These are phyloP conservation scores for Cornus kousa DNA, from an alignment of 148 eudicot species.

Conservation along the genomic window DNA sequence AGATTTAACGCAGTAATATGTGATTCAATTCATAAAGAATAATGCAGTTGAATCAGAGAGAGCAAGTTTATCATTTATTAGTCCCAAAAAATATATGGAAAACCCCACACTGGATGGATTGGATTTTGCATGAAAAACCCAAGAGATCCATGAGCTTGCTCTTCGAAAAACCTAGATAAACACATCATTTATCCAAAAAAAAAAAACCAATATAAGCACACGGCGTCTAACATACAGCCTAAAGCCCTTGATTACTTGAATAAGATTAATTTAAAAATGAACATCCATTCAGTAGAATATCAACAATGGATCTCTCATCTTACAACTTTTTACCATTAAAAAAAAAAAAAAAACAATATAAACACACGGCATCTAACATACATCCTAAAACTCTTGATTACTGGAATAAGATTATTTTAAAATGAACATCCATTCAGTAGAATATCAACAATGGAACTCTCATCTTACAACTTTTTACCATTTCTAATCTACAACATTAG, in stretches of 20 bases:
- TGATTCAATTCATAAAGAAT: too few relatives aligned
- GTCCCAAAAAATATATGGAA: background rate
- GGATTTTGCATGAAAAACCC: background rate
- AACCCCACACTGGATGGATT: background rate
- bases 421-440: background rate
- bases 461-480: too few relatives aligned
- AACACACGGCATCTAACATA: background rate
- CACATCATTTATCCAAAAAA: too few relatives aligned
- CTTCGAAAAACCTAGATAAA: background rate
- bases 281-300: background rate
- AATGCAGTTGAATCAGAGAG: background rate
- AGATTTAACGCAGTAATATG: too few relatives aligned
- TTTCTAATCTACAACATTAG: too few relatives aligned
- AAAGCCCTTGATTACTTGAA: background rate
- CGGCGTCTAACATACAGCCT: background rate
- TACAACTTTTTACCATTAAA: too few relatives aligned
- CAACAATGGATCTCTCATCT: background rate
- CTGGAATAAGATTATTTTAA: background rate
- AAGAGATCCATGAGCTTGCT: background rate
- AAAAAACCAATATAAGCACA: too few relatives aligned
- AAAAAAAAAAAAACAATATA: too few relatives aligned
- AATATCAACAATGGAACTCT: background rate
- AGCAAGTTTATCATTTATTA: too few relatives aligned
- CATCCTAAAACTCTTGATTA: background rate
- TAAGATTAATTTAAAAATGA: background rate